Evolutionary conservation across 2,329 filamentous ascomycete genomes (phyloP).

Genomic region (Chaetomium sp.): DNA sequence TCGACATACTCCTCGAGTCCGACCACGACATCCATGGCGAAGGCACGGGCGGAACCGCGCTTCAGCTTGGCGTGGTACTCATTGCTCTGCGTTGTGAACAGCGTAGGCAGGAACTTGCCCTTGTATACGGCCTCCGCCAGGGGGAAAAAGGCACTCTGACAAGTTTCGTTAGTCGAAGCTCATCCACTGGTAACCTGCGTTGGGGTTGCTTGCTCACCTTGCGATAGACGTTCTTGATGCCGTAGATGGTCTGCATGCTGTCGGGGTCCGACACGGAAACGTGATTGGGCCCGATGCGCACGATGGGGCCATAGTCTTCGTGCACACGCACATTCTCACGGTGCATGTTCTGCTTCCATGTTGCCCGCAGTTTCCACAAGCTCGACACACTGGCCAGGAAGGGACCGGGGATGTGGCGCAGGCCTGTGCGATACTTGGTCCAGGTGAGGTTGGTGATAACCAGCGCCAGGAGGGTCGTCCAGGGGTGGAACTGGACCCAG

Average conservation of each 20-base stretch:
- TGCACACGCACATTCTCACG: constrained; percentile 13
- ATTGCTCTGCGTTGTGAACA: not conserved
- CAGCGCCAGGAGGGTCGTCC: not conserved
- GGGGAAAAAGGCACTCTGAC: not conserved
- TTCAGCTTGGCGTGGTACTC: constrained; percentile 44
- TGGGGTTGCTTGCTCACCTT: not conserved
- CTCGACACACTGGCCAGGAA: constrained; percentile 24
- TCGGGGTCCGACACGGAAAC: constrained; percentile 15
- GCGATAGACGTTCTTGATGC: not conserved
- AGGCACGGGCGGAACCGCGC: not conserved
- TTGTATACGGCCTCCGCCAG: not conserved
- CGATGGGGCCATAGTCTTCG: constrained; percentile 20
- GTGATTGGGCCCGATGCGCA: constrained; percentile 21
- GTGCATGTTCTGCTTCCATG: not conserved
- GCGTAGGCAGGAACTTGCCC: not conserved
- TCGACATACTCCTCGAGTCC: not conserved
- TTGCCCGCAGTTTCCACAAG: constrained; percentile 11
- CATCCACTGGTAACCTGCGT: no score
- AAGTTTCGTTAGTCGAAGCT: not conserved
- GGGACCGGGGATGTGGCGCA: constrained; percentile 22
- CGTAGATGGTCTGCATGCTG: constrained; percentile 21
- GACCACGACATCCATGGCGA: not conserved
- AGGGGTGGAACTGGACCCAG: not conserved
- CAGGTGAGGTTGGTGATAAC: not conserved
- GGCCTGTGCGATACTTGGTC: not conserved